A percentile compares a stretch with the other conserved stretches of the same genome.
Evolutionary conservation across 768 basidiomycete genomes (phyloP).

Genomic region (Lentinus brumalis): DNA sequence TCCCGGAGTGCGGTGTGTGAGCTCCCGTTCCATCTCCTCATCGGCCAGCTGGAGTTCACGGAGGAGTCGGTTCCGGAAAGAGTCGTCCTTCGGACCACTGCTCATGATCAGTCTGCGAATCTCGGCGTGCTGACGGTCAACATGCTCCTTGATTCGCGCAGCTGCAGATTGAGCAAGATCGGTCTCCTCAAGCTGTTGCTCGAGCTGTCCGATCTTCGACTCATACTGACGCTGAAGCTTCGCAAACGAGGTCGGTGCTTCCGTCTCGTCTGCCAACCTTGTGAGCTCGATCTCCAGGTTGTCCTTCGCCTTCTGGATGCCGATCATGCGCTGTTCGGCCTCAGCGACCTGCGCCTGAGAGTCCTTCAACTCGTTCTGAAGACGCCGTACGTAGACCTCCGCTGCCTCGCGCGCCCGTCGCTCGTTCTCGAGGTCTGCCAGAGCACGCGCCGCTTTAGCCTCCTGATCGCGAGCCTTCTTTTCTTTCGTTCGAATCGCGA

Average conservation of each 20-base stretch:
- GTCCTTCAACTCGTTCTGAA: constrained; percentile 63
- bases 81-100: constrained; percentile 56
- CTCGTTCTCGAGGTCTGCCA: constrained; percentile 67
- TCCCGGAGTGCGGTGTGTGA: constrained; percentile 40
- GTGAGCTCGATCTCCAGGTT: constrained; percentile 69
- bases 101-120: constrained; percentile 65
- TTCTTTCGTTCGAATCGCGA: constrained; percentile 67
- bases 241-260: constrained; percentile 53
- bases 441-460: constrained; percentile 55
- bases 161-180: constrained; percentile 52
- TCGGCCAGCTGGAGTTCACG: constrained; percentile 65
- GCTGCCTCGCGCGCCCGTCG: constrained; percentile 64
- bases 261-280: constrained; percentile 61
- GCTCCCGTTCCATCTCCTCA: constrained; percentile 55
- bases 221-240: constrained; percentile 68
- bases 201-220: constrained; percentile 59
- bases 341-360: constrained; percentile 58
- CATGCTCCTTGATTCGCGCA: constrained; percentile 57
- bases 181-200: constrained; percentile 60
- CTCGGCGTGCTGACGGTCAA: constrained; percentile 72
- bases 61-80: constrained; percentile 62
- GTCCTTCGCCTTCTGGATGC: constrained; percentile 62
- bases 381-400: constrained; percentile 59
- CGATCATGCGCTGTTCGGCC: constrained; percentile 51
- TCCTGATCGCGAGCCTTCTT: constrained; percentile 65